These are phyloP conservation scores for Irpex sp. DNA, from an alignment of 1,284 basidiomycete species.

Conservation along the genomic window DNA sequence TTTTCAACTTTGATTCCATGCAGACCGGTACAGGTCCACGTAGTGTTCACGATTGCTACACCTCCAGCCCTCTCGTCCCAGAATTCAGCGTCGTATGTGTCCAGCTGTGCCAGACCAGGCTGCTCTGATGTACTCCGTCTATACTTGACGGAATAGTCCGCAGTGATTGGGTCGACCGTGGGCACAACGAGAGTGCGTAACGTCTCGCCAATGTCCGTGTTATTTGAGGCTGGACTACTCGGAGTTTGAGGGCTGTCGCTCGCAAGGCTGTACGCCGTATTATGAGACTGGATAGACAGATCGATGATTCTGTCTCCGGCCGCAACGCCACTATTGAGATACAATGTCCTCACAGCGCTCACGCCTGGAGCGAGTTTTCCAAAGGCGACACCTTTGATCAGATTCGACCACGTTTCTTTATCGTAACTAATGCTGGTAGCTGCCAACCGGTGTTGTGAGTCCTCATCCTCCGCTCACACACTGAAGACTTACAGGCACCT, in stretches of 20 bases:
- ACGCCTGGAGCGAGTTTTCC: slow-evolving; percentile 59
- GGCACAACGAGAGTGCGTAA: slow-evolving; percentile 61
- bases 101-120: slow-evolving; percentile 48
- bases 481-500: slow-evolving; percentile 55
- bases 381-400: slow-evolving; percentile 70
- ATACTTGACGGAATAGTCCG: slow-evolving; percentile 49
- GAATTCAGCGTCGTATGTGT: slow-evolving; percentile 50
- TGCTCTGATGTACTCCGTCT: slow-evolving; percentile 33
- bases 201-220: slow-evolving; percentile 51
- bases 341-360: slow-evolving; percentile 53
- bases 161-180: slow-evolving; percentile 50
- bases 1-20: slow-evolving; percentile 52
- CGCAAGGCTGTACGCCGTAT: slow-evolving; percentile 18
- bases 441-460: slow-evolving; percentile 23
- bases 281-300: slow-evolving; percentile 66
- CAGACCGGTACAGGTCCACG: slow-evolving; percentile 48
- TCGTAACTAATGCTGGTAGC: slow-evolving; percentile 64
- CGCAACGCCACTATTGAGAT: slow-evolving; percentile 54
- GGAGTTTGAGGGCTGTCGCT: slow-evolving; percentile 12
- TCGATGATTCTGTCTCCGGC: slow-evolving; percentile 68
- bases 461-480: neutral
- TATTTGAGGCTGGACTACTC: slow-evolving; percentile 19
- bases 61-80: slow-evolving; percentile 51
- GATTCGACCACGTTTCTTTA: slow-evolving; percentile 56
- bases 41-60: slow-evolving; percentile 52